phyloP scores from a whole-genome alignment of 257 asterid species.

The Cordia subcordata region DNA sequence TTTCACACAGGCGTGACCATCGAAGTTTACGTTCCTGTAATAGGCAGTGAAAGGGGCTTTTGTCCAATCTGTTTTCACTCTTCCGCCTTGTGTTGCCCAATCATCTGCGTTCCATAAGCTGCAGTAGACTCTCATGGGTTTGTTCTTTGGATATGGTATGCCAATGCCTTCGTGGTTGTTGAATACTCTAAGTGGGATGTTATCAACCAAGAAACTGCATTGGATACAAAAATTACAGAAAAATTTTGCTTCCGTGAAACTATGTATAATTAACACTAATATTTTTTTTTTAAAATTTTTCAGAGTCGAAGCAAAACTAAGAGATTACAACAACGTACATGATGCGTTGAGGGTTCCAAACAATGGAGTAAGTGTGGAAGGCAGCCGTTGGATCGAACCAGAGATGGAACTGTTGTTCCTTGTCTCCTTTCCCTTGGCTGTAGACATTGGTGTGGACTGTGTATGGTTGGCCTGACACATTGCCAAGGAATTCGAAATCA shows the following conservation, averaged over 20 bases:
- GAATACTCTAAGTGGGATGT: conserved; percentile 32
- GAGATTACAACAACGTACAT: conserved; percentile 21
- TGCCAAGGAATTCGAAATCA: conserved; percentile 48
- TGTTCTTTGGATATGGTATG: conserved; percentile 27
- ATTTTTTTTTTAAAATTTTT: not conserved
- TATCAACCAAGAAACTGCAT: conserved; percentile 34
- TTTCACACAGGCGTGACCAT: conserved; percentile 29
- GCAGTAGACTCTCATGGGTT: conserved; percentile 20
- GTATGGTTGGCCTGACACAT: conserved; percentile 34
- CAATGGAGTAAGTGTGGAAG: conserved; percentile 39
- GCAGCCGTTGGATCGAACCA: conserved; percentile 50
- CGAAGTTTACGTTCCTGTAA: conserved; percentile 15
- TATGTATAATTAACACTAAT: not conserved
- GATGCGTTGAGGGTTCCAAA: conserved; percentile 40
- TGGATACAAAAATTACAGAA: not conserved
- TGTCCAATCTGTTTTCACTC: conserved; percentile 40
- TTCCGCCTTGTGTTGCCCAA: conserved; percentile 50
- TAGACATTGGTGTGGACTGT: conserved; percentile 41
- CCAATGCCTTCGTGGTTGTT: conserved; percentile 23
- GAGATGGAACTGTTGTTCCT: conserved; percentile 42
- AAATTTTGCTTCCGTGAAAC: not conserved
- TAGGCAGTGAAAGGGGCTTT: conserved; percentile 35
- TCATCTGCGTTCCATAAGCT: conserved; percentile 33
- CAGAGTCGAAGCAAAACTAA: no score
- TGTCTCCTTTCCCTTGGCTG: conserved; percentile 31